Evolutionary conservation across 2,329 filamentous ascomycete genomes (phyloP).

Genomic region (Pyrenophora graminea): DNA sequence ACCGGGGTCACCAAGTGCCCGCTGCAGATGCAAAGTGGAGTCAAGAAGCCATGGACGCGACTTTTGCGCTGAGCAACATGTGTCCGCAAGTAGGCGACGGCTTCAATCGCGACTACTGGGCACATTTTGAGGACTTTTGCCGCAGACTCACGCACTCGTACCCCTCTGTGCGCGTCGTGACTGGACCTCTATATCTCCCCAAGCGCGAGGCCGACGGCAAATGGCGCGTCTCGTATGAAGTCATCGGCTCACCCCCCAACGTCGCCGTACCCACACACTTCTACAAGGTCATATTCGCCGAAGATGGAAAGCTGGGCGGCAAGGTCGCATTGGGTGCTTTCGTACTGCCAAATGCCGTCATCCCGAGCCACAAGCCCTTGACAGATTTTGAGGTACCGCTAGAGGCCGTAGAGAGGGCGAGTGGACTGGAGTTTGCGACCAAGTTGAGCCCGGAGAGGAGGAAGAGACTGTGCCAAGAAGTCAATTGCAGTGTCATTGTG

Average conservation of each 20-base stretch:
- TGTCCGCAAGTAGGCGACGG: conserved; percentile 97
- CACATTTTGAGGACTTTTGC: conserved; percentile 97
- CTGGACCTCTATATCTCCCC: conserved; percentile 90
- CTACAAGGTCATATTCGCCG: conserved; percentile 98
- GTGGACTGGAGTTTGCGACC: conserved; percentile 85
- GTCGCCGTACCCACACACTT: conserved; percentile 98
- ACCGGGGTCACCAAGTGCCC: conserved; percentile 94
- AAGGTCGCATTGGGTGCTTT: conserved; percentile 87
- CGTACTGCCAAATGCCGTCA: conserved; percentile 88
- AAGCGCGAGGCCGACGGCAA: conserved; percentile 86
- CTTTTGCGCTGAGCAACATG: conserved; percentile 94
- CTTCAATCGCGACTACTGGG: conserved; percentile 99
- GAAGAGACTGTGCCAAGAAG: conserved; percentile 81
- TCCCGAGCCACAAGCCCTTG: conserved; percentile 84
- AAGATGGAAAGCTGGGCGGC: conserved; percentile 70
- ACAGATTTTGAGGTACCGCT: conserved; percentile 93
- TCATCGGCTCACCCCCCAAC: conserved; percentile 90
- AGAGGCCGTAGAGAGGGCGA: conserved; percentile 89
- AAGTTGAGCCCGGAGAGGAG: conserved; percentile 75
- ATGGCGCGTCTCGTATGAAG: conserved; percentile 94
- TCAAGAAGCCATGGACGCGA: conserved; percentile 91
- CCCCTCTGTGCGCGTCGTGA: conserved; percentile 87
- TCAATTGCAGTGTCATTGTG: conserved; percentile 81
- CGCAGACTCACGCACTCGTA: conserved; percentile 78
- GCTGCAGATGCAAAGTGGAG: conserved; percentile 96